Conservation (phyloP, 257 asterid genomes). For the Solanum neorickii region DNA sequence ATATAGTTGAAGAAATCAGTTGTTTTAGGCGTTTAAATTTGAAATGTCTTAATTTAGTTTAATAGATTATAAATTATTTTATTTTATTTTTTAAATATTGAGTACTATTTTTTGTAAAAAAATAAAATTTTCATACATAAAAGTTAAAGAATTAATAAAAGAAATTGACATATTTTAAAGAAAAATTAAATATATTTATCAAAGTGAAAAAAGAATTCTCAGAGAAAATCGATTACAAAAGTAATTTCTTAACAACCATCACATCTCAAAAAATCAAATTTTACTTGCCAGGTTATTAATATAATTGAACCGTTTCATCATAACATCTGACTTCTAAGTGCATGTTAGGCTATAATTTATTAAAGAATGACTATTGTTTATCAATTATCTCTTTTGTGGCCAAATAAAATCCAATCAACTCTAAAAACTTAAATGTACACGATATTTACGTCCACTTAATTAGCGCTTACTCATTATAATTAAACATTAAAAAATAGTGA, state of each 20-base stretch:
- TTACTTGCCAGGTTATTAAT: not conserved
- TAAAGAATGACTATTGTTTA: not conserved
- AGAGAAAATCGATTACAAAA: not conserved
- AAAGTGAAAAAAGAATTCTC: not conserved
- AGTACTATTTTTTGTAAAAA: too few species aligned
- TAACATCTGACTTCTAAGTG: not conserved
- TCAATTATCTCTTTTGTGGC: not conserved
- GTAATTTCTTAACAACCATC: too few species aligned
- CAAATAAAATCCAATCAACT: not conserved
- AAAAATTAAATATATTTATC: not conserved
- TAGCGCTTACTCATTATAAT: not conserved
- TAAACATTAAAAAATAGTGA: not conserved
- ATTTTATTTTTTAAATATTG: too few species aligned
- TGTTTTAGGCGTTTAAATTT: too few species aligned
- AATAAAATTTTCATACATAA: too few species aligned
- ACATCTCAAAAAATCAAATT: too few species aligned
- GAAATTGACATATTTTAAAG: not conserved
- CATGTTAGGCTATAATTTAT: not conserved
- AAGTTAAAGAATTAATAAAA: not conserved
- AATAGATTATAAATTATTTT: too few species aligned
- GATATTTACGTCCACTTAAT: not conserved
- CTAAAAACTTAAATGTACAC: not conserved
- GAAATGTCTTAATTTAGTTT: too few species aligned
- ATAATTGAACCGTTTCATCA: not conserved
- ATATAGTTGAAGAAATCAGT: too few species aligned